Evolutionary conservation across 2,329 filamentous ascomycete genomes (phyloP).

Genomic region (Cryoendolithus antarcticus): DNA sequence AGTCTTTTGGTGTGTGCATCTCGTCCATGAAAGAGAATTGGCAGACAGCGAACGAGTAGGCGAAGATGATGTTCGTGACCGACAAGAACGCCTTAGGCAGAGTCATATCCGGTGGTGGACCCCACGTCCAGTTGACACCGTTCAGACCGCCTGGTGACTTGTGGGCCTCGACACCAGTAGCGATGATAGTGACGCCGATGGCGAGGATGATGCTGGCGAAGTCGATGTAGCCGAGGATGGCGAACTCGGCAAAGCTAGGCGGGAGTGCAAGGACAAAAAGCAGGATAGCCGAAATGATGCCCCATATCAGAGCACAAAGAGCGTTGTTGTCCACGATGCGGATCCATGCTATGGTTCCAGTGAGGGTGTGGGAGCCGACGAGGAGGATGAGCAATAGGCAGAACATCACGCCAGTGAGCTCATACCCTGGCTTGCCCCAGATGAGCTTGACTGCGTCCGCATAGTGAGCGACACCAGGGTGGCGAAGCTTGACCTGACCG

Average conservation of each 20-base stretch:
- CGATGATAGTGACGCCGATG: conserved; percentile 24
- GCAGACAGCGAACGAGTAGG: conserved; percentile 42
- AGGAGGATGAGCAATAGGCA: conserved; percentile 31
- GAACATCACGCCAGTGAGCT: conserved; percentile 32
- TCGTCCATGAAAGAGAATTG: conserved; percentile 60
- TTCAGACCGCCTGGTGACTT: conserved; percentile 17
- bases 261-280: conserved; percentile 23
- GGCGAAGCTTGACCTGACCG: conserved; percentile 46
- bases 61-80: conserved; percentile 60
- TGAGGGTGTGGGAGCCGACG: conserved; percentile 33
- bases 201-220: conserved; percentile 24
- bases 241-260: conserved; percentile 24
- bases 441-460: conserved; percentile 32
- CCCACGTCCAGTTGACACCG: conserved; percentile 22
- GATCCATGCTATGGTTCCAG: conserved; percentile 35
- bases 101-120: conserved; percentile 23
- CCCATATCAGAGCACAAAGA: conserved; percentile 32
- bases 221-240: conserved; percentile 24
- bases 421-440: conserved; percentile 31
- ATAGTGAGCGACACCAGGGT: conserved; percentile 33
- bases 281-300: conserved; percentile 30
- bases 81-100: conserved; percentile 50
- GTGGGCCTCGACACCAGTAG: conserved; percentile 20
- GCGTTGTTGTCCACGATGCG: conserved; percentile 26
- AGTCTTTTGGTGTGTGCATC: conserved; percentile 51